These are phyloP conservation scores for Sonneratia caseolaris DNA, from an alignment of 345 rosid genomes.

Conservation along the genomic window DNA sequence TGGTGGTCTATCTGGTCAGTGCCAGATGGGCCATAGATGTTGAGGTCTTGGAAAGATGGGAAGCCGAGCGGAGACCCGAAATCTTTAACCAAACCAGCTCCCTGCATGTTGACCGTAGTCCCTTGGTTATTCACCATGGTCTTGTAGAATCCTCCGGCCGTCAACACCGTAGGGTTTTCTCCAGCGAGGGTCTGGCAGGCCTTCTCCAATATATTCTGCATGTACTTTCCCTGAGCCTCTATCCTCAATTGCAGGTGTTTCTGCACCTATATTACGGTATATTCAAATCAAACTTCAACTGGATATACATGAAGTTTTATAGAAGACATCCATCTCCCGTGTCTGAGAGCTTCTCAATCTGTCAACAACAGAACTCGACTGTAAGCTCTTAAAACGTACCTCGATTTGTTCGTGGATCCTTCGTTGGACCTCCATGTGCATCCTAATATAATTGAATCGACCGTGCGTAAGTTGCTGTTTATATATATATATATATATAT, in stretches of 20 bases:
- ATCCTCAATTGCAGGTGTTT: constrained; percentile 93
- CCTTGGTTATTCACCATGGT: constrained; percentile 11
- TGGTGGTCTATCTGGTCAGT: constrained; percentile 41
- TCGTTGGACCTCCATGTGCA: constrained; percentile 99
- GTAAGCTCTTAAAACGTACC: constrained; percentile 33
- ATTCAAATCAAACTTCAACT: too few species aligned
- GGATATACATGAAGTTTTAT: too few species aligned
- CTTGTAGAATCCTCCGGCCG: constrained; percentile 23
- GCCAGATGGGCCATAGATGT: constrained; percentile 51
- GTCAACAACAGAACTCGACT: background rate
- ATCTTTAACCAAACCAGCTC: background rate
- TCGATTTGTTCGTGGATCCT: constrained; percentile 95
- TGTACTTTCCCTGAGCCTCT: constrained; percentile 98
- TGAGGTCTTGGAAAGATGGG: constrained; percentile 89
- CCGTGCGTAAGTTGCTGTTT: constrained; percentile 37
- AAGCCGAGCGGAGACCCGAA: constrained; percentile 37
- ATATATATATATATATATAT: background rate
- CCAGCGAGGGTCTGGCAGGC: constrained; percentile 91
- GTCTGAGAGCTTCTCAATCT: too few species aligned
- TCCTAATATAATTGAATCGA: constrained; percentile 56
- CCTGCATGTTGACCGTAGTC: constrained; percentile 3
- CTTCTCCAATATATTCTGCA: constrained; percentile 91
- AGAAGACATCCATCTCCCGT: too few species aligned
- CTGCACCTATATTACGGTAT: constrained; percentile 48
- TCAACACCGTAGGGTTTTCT: constrained; percentile 29